phyloP scores from a whole-genome alignment of 352 stramenopile species.

The Globisporangium ultimum region DNA sequence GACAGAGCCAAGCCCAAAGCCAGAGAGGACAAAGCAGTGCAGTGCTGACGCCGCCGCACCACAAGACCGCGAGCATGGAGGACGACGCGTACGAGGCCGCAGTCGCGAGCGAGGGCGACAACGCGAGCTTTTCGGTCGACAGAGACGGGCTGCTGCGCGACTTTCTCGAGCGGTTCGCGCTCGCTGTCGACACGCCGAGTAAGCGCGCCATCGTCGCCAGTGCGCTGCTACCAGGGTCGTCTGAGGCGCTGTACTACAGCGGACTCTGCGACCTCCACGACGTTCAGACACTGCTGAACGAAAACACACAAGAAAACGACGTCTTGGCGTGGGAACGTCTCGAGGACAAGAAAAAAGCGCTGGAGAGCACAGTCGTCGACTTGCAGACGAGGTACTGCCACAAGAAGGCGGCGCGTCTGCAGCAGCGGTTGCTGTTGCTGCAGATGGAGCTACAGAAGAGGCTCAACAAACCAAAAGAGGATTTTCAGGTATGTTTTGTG shows the following conservation, averaged over 20 bases:
- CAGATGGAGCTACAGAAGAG: slow-evolving; percentile 39
- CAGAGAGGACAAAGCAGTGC: no score
- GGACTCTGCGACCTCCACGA: slow-evolving; percentile 29
- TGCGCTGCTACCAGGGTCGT: slow-evolving; percentile 16
- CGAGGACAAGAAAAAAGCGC: background rate
- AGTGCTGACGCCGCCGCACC: no score
- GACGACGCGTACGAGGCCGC: no score
- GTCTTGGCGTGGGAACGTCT: slow-evolving; percentile 12
- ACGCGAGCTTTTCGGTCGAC: background rate
- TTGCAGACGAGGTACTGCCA: slow-evolving; percentile 18
- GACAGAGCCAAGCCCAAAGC: no score
- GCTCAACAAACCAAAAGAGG: slow-evolving; percentile 14
- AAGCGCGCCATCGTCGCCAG: slow-evolving; percentile 26
- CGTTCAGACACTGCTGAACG: slow-evolving; percentile 22
- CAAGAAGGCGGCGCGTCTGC: slow-evolving; percentile 28
- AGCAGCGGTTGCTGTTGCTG: slow-evolving; percentile 30
- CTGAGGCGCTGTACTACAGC: slow-evolving; percentile 28
- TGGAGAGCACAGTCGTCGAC: slow-evolving; percentile 22
- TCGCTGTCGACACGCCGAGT: slow-evolving; percentile 15
- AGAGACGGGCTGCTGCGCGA: slow-evolving; percentile 8
- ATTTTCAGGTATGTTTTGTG: slow-evolving; percentile 12
- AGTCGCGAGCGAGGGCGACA: slow-evolving; percentile 11
- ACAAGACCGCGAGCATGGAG: no score
- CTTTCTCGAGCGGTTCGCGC: slow-evolving; percentile 30
- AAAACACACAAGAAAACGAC: slow-evolving; percentile 11